Base-by-base conservation (phyloP, 2,329 filamentous ascomycete species). In the Trichoderma sp. region DNA sequence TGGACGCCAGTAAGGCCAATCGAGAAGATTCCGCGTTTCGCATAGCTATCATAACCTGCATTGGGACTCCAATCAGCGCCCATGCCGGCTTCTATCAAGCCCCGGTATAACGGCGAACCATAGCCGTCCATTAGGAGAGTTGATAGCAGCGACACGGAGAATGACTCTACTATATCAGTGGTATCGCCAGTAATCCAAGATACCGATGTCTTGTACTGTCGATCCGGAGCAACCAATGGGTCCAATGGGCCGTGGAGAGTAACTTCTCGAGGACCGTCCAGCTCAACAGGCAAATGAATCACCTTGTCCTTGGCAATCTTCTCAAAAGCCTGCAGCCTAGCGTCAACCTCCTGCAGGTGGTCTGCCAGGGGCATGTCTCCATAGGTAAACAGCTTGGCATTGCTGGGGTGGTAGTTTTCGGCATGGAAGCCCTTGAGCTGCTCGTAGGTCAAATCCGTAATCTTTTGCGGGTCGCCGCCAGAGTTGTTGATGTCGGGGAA, bases 401-500 rank as follows among this genome's bases (percentile, higher is more conserved):
- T 99, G 81, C 94, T 98, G 0, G 96, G 96, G 79, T 99, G 95
- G 78, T 99, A 99, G 80, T 99, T 94, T 73, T 94, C 89, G 54
- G 90, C 90, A 73, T 98, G 96, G 79, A 97, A 99, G 52, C 90
- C 87, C 76, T 90, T 91, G 60, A 99, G 84, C 78, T 97, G 92
- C 75, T 95, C 89, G 79, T 97, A 94, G 0, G 94, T 98, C 70
- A 99, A 83, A 74, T 98, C 93, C 34, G 96, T 97, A 75, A 99
- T 99, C 80, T 95, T 96, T 76, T 96, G 91, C 0, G 96, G 96
- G 77, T 99, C 96, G 66, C 96, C 96, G 39, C 96, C 96, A 1
- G 95, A 98, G 81, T 99, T 98, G 82, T 99, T 92, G 78, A 99
- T 91, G 46, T 91, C 91, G 0, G 96, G 96, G 77, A 97, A 96